These are phyloP conservation scores for Arctium lappa DNA, from an alignment of 129 eudicot genomes.

Conservation along the genomic window DNA sequence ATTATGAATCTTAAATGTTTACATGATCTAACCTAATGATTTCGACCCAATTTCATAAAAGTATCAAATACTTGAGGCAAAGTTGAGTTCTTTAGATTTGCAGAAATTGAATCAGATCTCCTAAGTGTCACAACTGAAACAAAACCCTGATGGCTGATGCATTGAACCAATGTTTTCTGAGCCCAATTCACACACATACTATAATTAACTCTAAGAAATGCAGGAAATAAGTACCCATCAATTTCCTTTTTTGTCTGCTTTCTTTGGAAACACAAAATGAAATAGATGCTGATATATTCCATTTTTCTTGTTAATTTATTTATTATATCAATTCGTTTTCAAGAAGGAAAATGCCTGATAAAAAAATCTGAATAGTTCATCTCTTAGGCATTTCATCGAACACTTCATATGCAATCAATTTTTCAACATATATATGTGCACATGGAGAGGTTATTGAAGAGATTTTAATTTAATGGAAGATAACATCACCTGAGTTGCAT, in stretches of 20 bases:
- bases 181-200: background rate
- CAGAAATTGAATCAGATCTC: conserved; percentile 19
- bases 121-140: background rate
- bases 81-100: background rate
- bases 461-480: background rate
- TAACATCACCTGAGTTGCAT: conserved; percentile 77
- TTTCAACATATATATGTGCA: background rate
- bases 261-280: background rate
- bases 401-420: background rate
- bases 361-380: conserved; percentile 15
- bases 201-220: conserved; percentile 2
- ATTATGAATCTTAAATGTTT: background rate
- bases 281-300: background rate
- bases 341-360: background rate
- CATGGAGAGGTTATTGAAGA: too few species aligned
- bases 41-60: background rate
- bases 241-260: background rate
- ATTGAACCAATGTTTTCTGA: background rate
- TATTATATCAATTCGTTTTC: background rate
- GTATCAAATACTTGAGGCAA: conserved; percentile 6
- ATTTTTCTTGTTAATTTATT: background rate
- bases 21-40: background rate
- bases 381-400: conserved; percentile 19
- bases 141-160: background rate
- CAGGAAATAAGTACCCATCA: conserved; percentile 1